Evolutionary conservation across 148 eudicot species (phyloP).

Genomic region (Arctostaphylos glauca): DNA sequence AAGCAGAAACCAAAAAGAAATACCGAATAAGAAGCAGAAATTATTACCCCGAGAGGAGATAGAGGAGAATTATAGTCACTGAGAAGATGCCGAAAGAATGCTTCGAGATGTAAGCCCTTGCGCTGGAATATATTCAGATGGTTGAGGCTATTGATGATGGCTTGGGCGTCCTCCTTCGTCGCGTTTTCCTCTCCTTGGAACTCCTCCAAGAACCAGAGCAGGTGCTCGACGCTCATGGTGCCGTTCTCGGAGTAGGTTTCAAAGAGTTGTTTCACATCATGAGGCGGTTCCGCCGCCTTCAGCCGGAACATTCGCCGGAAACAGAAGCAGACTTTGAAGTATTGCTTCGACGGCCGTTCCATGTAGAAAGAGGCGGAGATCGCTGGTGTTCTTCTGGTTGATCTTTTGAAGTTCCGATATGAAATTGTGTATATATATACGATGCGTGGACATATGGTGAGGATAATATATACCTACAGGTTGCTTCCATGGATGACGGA

Average conservation of each 20-base stretch:
- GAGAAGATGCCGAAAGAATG: conserved; percentile 50
- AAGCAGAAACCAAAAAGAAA: too few relatives aligned
- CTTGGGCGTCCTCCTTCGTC: conserved; percentile 36
- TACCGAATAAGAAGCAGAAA: background rate
- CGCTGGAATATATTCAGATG: conserved; percentile 43
- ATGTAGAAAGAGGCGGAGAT: background rate
- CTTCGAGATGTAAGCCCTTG: conserved; percentile 44
- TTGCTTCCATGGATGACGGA: conserved; percentile 18
- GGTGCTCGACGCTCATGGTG: conserved; percentile 36
- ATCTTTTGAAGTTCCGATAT: background rate
- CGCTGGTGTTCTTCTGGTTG: background rate
- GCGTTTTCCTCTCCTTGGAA: conserved; percentile 41
- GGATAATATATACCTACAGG: background rate
- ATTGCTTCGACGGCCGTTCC: conserved; percentile 26
- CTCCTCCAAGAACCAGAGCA: conserved; percentile 35
- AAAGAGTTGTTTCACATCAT: conserved; percentile 40
- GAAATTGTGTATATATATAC: background rate
- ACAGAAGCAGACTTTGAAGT: conserved; percentile 43
- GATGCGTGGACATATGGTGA: background rate
- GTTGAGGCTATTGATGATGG: conserved; percentile 35
- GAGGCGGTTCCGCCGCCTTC: conserved; percentile 37
- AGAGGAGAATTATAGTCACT: conserved; percentile 54
- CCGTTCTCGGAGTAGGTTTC: conserved; percentile 45
- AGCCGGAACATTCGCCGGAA: conserved; percentile 45
- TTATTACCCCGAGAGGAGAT: conserved; percentile 37